phyloP scores from a whole-genome alignment of 345 rosid genomes.

The Barbarea vulgaris region DNA sequence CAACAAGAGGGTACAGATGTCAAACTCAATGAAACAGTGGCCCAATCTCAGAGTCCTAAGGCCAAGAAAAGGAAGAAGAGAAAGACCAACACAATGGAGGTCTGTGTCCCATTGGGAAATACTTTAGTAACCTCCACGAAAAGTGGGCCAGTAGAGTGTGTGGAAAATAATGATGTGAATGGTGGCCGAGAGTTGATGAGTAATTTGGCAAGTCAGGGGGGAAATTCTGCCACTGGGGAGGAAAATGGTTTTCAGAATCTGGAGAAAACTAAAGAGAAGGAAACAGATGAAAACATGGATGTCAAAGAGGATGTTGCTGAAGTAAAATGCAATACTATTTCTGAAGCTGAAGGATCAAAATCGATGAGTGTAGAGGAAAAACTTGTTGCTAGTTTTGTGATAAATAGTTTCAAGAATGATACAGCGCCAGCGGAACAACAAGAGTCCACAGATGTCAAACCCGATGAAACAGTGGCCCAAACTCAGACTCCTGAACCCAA shows the following conservation, averaged over 20 bases:
- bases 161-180: conserved; percentile 1
- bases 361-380: background rate
- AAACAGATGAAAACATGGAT: conserved; percentile 8
- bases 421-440: no score
- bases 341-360: conserved; percentile 29
- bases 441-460: no score
- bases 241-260: conserved; percentile 19
- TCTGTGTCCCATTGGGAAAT: conserved; percentile 8
- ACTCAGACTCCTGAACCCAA: no score
- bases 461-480: no score
- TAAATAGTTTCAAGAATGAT: background rate
- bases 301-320: background rate
- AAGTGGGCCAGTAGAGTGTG: background rate
- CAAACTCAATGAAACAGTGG: conserved; percentile 15
- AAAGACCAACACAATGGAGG: conserved; percentile 22
- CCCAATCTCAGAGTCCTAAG: conserved; percentile 25
- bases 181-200: background rate
- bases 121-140: conserved; percentile 8
- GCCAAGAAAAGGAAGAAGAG: conserved; percentile 20
- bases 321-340: conserved; percentile 1
- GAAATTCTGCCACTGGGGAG: conserved; percentile 2
- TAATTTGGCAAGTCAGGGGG: background rate
- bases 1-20: background rate
- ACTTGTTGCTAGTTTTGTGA: conserved; percentile 9
- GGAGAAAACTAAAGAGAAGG: background rate